Evolutionary conservation across 352 stramenopile species (phyloP), one percentile per base, ranked within the genome.

Genomic region (Pythium aristosporum): DNA sequence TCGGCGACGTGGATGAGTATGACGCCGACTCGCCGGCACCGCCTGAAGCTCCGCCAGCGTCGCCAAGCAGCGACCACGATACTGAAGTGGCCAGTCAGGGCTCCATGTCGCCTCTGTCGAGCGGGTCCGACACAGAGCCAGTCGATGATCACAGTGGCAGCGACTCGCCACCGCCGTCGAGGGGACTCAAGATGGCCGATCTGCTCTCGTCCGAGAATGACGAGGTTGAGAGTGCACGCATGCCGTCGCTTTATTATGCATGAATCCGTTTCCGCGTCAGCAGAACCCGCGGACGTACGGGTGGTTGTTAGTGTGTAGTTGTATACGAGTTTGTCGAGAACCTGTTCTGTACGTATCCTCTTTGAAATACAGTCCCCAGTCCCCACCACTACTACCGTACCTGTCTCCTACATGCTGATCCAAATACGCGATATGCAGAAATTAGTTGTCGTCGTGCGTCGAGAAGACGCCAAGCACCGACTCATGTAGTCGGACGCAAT

Each of bases 401-500:
- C 25, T 30, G 25, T 5, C 25, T 30, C 25, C 3, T 30, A 5
- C 25, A 30, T 30, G 5, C 25, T 30, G 25, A 30, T 30, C 25
- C 25, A 30, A 30, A 30, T 30, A 30, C 25, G 25, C 25, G 25
- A 30, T 30, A 30, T 30, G 25, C 25, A 30, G 3, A 30, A 30
- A 30, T 30, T 30, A 30, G 5, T 30, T 5, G 5, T 30, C 25
- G 25, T 30, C 25, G 25, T 30, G 5, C 25, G 25, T 5, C 25
- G 25, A 30, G 70, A 78, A 8, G 86, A 93, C 16, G 82, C 92
- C 18, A 88, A 77, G 65, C 82, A 82, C 37, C 65, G 71, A 57
- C 69, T 93, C 32, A 74, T 93, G 50, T 72, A 93, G 59, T 91
- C 82, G 21, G 82, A 92, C 11, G 74, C 58, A 7, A 89, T 95